Evolutionary conservation across 1,139 yeast genomes (phyloP), one percentile per base, ranked within the genome.

Genomic region (Casaregolazyma lundiana): DNA sequence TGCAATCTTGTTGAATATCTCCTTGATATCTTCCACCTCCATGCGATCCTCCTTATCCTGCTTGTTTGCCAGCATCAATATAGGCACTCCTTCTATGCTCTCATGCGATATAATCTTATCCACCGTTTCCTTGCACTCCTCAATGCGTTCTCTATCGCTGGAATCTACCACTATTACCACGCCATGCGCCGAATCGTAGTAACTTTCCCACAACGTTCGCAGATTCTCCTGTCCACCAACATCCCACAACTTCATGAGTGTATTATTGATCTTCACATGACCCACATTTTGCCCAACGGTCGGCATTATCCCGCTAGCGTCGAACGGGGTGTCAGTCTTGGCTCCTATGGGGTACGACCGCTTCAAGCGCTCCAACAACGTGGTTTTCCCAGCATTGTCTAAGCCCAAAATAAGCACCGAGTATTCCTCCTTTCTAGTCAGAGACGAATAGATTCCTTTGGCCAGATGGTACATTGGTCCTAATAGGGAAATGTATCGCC

Each of bases 321-420:
- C 19, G 21, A 26, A 30, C 9, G 22, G 17, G 9, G 38, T 24
- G 2, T 41, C 38, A 21, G 32, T 16, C 36, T 42, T 32, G 9
- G 18, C 38, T 8, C 17, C 16, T 13, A 40, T 3, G 11, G 38
- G 39, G 55, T 76, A 80, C 46, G 72, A 64, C 32, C 73, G 70
- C 59, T 82, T 83, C 34, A 81, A 64, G 50, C 78, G 75, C 60
- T 83, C 90, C 34, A 86, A 64, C 53, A 85, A 77, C 0, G 95
- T 85, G 52, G 97, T 90, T 64, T 92, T 92, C 2, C 98, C 98
- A 0, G 97, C 96, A 70, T 90, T 89, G 65, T 92, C 97, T 40
- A 92, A 75, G 15, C 98, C 98, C 24, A 92, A 71, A 35, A 92
- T 85, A 37, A 92, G 72, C 3, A 92, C 78, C 1, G 87, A 78